These are phyloP conservation scores for Boletus subparvulus DNA, from an alignment of 768 basidiomycete genomes.

Conservation along the genomic window DNA sequence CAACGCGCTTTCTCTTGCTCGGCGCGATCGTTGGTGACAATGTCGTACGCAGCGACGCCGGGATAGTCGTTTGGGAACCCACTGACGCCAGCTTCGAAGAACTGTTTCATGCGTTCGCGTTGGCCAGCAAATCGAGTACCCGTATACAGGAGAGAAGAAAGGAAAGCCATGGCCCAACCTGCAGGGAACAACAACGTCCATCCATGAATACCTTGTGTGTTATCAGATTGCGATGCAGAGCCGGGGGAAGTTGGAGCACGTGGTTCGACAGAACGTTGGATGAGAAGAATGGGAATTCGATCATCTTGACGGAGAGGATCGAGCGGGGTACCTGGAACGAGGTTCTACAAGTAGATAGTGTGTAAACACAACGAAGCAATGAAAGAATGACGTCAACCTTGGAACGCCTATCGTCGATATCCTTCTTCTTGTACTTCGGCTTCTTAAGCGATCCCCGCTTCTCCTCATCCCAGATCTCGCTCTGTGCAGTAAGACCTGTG, in stretches of 20 bases:
- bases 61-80: constrained; percentile 87
- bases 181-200: constrained; percentile 86
- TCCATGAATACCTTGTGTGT: constrained; percentile 60
- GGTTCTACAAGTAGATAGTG: constrained; percentile 47
- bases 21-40: constrained; percentile 49
- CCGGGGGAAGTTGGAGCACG: constrained; percentile 11
- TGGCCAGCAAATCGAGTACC: constrained; percentile 85
- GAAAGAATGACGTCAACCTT: constrained; percentile 45
- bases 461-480: constrained; percentile 72
- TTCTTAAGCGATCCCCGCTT: constrained; percentile 51
- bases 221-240: constrained; percentile 24
- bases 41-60: constrained; percentile 50
- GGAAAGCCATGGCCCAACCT: constrained; percentile 92
- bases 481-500: constrained; percentile 55
- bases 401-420: constrained; percentile 79
- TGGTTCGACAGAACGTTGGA: constrained; percentile 72
- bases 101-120: constrained; percentile 75
- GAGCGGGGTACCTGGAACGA: constrained; percentile 75
- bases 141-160: constrained; percentile 76
- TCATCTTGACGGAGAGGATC: constrained; percentile 71
- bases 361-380: background rate
- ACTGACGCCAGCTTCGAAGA: constrained; percentile 73
- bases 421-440: constrained; percentile 76
- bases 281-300: constrained; percentile 78
- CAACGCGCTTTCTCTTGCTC: constrained; percentile 58